Evolutionary conservation across 169 alveolate genomes (phyloP).

Genomic region (Perkinsus marinus): DNA sequence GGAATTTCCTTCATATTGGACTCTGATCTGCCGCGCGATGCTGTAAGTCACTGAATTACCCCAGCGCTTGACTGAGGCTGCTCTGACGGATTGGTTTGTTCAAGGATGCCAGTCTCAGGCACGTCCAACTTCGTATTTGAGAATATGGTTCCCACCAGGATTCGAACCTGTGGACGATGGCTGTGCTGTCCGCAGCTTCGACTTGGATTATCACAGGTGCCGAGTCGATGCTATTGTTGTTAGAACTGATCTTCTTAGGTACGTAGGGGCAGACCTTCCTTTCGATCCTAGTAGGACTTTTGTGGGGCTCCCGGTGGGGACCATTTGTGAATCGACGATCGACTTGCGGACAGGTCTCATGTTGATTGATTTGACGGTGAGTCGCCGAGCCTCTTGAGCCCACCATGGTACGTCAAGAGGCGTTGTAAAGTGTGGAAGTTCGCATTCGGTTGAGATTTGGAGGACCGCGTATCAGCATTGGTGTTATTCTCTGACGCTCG

Average conservation of each 20-base stretch:
- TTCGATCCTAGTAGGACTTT: background rate
- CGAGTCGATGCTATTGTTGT: background rate
- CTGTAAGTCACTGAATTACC: background rate
- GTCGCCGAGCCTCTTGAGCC: no score
- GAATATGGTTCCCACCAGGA: background rate
- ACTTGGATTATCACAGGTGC: background rate
- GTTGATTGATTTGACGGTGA: background rate
- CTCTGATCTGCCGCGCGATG: background rate
- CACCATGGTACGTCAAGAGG: no score
- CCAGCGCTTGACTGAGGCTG: no score
- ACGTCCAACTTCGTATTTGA: background rate
- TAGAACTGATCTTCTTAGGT: background rate
- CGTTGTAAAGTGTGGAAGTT: no score
- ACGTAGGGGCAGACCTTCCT: background rate
- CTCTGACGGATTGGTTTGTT: no score
- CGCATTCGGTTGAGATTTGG: no score
- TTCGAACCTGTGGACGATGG: background rate
- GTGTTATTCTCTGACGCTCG: no score
- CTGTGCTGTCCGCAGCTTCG: background rate
- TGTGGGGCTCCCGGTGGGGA: background rate
- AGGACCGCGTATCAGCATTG: no score
- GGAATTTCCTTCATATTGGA: background rate
- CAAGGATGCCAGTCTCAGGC: background rate
- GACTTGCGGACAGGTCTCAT: background rate
- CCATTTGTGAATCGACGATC: background rate